Evolutionary conservation across 2,329 filamentous ascomycete species (phyloP), one percentile per base, ranked within the genome.

Genomic region (Alternaria angustiovoidea): DNA sequence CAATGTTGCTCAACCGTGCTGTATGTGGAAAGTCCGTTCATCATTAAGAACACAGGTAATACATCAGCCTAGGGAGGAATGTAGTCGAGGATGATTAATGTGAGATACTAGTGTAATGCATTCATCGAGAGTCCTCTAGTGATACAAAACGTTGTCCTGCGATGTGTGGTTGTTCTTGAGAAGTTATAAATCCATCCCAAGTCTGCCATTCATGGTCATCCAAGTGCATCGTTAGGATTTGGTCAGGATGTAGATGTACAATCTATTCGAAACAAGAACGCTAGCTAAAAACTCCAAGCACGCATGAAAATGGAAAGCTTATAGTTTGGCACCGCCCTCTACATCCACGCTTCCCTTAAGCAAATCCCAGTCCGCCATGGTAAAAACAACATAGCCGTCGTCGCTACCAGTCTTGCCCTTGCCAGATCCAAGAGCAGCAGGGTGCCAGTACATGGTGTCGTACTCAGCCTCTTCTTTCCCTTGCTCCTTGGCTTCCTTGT

Each of bases 321-420:
- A 72, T 53, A 72, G 26, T 47, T 70, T 71, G n/a, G 68, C 63
- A 48, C 55, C 56, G 6, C 58, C 54, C 41, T 36, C 56, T 28
- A 53, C 34, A 43, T 56, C 51, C 8, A 61, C 67, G 30, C 47
- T 81, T 80, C n/a, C 71, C 69, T 41, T 78, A 59, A 90, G 70
- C 38, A 66, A 71, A 20, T 85, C 82, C 87, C 88, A 91, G 65
- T 91, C 87, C 26, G 78, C 75, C 64, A 81, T 76, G 1, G 80
- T 83, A 69, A 90, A 91, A 0, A 85, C 81, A 7, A 86, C 80
- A 75, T 91, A 91, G 2, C 72, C 73, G 4, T 69, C 64, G 2
- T 81, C 82, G 24, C 82, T 80, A 3, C 82, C 75, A 8, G 56
- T 54, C 11, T 59, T 53, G 9, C 60, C 71, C 7, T 75, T 79